Conservation (phyloP, 2,329 filamentous ascomycete genomes). For the Acephala macrosclerotiorum region DNA sequence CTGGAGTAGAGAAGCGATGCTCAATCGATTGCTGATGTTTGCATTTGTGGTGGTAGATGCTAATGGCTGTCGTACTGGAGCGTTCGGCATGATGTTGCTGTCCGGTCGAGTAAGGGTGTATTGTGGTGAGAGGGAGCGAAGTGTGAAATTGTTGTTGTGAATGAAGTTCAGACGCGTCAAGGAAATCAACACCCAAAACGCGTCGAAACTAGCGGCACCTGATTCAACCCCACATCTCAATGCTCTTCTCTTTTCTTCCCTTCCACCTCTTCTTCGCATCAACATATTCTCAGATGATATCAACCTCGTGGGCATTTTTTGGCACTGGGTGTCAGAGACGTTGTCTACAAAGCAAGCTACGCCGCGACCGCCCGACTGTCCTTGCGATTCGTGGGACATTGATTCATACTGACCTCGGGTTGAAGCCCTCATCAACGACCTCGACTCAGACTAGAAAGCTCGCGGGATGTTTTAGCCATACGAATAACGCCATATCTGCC, state of each 20-base stretch:
- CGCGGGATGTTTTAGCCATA: too few species aligned
- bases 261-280: background rate
- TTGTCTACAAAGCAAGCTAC: too few species aligned
- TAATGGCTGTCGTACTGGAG: slow-evolving; percentile 11
- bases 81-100: background rate
- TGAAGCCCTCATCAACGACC: too few species aligned
- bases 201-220: background rate
- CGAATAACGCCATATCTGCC: too few species aligned
- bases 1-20: background rate
- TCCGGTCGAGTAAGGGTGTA: background rate
- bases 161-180: background rate
- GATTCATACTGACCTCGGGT: too few species aligned
- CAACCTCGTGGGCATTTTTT: too few species aligned
- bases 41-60: slow-evolving; percentile 18
- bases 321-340: too few species aligned
- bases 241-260: background rate
- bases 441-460: too few species aligned
- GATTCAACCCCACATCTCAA: background rate
- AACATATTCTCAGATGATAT: background rate
- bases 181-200: background rate
- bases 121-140: background rate
- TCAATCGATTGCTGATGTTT: slow-evolving; percentile 39
- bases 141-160: background rate
- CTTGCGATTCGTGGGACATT: too few species aligned
- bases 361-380: too few species aligned